phyloP scores from a whole-genome alignment of 306 rosid species.

The Cucumis sativus region Cucumber_9930_V3 NC_026657.2:7411501-7412000 shows the following conservation, averaged over 20 bases:
- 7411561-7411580: not conserved
- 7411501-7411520: not conserved
- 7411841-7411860: not conserved
- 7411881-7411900: not conserved
- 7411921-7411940: constrained; percentile 10
- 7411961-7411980: not conserved
- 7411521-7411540: not conserved
- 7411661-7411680: not conserved
- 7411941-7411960: not conserved
- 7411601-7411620: not conserved
- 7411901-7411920: constrained; percentile 16
- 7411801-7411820: constrained; percentile 16
- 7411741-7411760: constrained; percentile 6
- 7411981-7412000: constrained; percentile 5
- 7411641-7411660: not conserved
- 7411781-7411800: constrained; percentile 10
- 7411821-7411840: constrained; percentile 20
- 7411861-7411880: not conserved
- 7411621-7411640: not conserved
- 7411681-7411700: constrained; percentile 7
- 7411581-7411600: not conserved
- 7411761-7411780: constrained; percentile 10
- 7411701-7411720: not conserved
- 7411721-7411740: not conserved
- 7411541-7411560: not conserved